Base-by-base conservation (phyloP, 257 asterid genomes). In the Thymus mandschuricus region DNA sequence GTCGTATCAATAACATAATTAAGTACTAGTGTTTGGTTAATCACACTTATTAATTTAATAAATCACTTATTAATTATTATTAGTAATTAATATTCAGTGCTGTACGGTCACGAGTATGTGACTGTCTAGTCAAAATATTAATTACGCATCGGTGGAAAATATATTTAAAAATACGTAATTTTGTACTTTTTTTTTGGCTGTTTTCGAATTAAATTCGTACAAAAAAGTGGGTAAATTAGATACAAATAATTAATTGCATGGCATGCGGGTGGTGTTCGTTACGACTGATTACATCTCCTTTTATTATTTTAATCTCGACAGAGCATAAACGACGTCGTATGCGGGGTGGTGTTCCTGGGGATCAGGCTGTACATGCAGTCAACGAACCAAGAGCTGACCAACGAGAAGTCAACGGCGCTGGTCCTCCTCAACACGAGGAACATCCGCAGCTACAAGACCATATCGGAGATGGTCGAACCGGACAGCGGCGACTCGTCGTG, bases 371-470 rank as follows among this genome's bases (percentile, higher is more conserved):
- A 92, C 78, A 88, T 88, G 95, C 65, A 90, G 64, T 82, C 75
- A 13, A 71, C n/a, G 79, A 76, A 73, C 5, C 40, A 77, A 0
- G 81, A 84, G 2, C 51, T 44, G 2, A 74, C 57, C 33, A 80
- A 82, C 29, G 86, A 82, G 45, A 64, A 78, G 46, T 73, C 90
- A 1, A 88, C 98, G 0, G 93, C 98, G 8, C 21, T 92, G 8
- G 97, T 92, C 38, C 75, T 92, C 34, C 87, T 92, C 12, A 92
- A 87, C 89, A 92, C 98, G 10, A 70, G 98, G 76, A 78, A 80
- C 74, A 81, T 89, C n/a, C 79, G 74, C 1, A 92, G 95, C 35
- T 92, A 92, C 71, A 90, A 76, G 66, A 70, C 96, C 4, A 70
- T 90, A n/a, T 64, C 86, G 15, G 97, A 92, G 56, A 92, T 92